phyloP scores from a whole-genome alignment of 179 eudicot genomes.

The Corrigiola litoralis region DNA sequence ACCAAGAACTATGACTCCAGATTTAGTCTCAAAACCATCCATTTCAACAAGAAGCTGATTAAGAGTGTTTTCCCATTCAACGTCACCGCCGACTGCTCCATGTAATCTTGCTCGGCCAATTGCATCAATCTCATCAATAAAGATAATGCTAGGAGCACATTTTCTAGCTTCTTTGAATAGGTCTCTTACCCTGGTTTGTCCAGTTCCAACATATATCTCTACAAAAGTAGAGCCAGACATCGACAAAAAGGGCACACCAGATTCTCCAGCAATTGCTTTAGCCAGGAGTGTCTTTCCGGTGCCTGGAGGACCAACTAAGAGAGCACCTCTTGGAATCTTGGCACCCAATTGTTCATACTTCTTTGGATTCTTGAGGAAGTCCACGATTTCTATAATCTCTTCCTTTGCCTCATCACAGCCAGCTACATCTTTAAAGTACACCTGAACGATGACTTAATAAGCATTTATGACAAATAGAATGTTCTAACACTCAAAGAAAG shows the following conservation, averaged over 20 bases:
- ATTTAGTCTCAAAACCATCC: conserved; percentile 82
- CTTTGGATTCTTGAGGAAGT: conserved; percentile 69
- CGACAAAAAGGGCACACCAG: conserved; percentile 75
- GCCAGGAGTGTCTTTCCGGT: conserved; percentile 87
- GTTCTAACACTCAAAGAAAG: not conserved
- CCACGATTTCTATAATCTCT: conserved; percentile 72
- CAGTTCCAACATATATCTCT: conserved; percentile 84
- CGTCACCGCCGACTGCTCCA: conserved; percentile 50
- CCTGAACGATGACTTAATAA: conserved; percentile 20
- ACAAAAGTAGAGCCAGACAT: conserved; percentile 74
- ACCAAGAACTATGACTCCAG: conserved; percentile 78
- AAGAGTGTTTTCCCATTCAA: conserved; percentile 79
- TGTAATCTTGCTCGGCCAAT: conserved; percentile 80
- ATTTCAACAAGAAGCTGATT: conserved; percentile 83
- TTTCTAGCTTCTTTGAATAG: conserved; percentile 74
- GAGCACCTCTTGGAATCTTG: conserved; percentile 74
- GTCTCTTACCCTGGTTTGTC: conserved; percentile 74
- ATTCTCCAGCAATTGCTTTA: conserved; percentile 84
- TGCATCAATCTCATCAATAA: conserved; percentile 89
- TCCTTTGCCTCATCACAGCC: conserved; percentile 74
- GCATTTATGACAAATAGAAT: not conserved
- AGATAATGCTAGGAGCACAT: conserved; percentile 75
- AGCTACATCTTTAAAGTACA: conserved; percentile 69
- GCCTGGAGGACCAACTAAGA: conserved; percentile 90
- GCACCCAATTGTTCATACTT: conserved; percentile 71